A percentile compares a stretch with the other conserved stretches of the same genome.
These are phyloP conservation scores for Phaseolus coccineus DNA, from an alignment of 331 rosid genomes.

Conservation along the genomic window DNA sequence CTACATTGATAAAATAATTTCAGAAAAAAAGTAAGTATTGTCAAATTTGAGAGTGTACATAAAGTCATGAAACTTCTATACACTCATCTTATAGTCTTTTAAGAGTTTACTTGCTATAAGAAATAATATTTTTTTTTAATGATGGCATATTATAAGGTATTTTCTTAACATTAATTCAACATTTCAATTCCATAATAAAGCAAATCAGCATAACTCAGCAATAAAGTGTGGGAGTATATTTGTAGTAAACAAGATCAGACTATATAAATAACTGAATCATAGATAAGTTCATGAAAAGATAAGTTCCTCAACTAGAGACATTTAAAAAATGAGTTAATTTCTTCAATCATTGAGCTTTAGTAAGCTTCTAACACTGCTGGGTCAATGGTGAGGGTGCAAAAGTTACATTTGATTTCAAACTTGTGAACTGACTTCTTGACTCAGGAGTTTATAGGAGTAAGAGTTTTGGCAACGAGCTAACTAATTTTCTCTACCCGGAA, in stretches of 20 bases:
- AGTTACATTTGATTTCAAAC: background rate
- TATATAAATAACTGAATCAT: background rate
- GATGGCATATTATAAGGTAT: background rate
- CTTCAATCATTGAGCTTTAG: background rate
- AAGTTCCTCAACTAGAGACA: background rate
- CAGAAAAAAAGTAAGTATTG: slow-evolving; percentile 63
- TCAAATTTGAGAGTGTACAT: background rate
- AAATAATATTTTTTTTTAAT: background rate
- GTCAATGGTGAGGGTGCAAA: background rate
- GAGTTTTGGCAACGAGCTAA: background rate
- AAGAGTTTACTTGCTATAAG: background rate
- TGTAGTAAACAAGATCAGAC: background rate
- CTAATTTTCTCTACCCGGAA: background rate
- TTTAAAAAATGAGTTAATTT: background rate
- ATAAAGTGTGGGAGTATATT: background rate
- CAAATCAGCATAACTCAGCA: background rate
- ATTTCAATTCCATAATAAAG: background rate
- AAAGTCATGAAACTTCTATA: background rate
- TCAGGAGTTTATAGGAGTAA: background rate
- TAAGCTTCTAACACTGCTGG: background rate
- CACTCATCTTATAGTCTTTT: background rate
- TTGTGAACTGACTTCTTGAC: background rate
- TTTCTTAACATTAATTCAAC: background rate
- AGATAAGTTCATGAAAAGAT: background rate
- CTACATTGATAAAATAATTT: slow-evolving; percentile 46